Evolutionary conservation across 1,284 basidiomycete species (phyloP), one percentile per base, ranked within the genome.

Genomic region (Phellinidium pouzarii): DNA sequence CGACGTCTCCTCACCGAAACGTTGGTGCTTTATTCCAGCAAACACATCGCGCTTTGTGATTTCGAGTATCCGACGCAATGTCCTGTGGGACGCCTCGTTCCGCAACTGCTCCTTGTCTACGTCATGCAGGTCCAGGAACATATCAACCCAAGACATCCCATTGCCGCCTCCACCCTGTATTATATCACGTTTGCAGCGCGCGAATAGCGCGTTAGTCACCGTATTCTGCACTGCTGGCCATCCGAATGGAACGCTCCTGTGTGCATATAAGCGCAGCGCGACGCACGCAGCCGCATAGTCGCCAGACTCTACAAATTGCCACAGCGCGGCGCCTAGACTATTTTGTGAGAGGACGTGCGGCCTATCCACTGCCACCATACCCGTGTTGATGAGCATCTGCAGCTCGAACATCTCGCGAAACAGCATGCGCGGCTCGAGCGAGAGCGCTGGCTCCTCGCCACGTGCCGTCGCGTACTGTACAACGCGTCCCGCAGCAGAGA

Each of bases 381-480:
- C 26, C 14, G 40, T 38, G 5, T 25, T 19, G 9, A 34, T 20
- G 26, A 48, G 45, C 31, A 14, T 29, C 5, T 52, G 54, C 14
- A 47, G 25, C 26, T 50, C 44, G 31, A 29, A 20, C 49, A 55
- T 52, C 19, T 55, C 54, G n/a, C 43, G 49, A 40, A 55, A 55
- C 31, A 55, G 54, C 7, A 26, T 20, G 31, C 54, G 54, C 12
- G 48, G 25, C 31, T 44, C 25, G 34, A 42, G 38, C 8, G 25
- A 12, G 26, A 46, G 38, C 19, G 14, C 17, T 17, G 22, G 17
- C 3, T 23, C n/a, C 20, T 23, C 17, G 8, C 11, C 17, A 11
- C 19, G 19, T 12, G 2, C 19, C 34, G 9, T 31, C 3, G 22
- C 19, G 19, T 17, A 34, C 36, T 36, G 22, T n/a, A 37, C 37